A percentile compares a stretch with the other conserved stretches of the same genome.
Evolutionary conservation across 2,329 filamentous ascomycete genomes (phyloP).

Genomic region (Calonectria montana): DNA sequence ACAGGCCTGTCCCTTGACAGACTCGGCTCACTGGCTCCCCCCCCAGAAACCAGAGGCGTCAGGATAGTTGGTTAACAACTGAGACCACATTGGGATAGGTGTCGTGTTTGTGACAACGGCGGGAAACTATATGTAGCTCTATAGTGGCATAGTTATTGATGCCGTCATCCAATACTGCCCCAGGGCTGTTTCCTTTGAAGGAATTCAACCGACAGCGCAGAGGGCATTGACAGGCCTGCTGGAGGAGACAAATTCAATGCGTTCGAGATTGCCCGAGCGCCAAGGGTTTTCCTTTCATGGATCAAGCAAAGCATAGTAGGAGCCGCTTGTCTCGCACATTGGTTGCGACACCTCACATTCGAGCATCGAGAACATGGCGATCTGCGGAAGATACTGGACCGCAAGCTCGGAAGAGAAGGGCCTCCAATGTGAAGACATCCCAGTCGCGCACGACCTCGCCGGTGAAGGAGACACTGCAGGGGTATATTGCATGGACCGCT

Average conservation of each 20-base stretch:
- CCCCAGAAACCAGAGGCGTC: slow-evolving; percentile 12
- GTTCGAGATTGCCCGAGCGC: slow-evolving; percentile 26
- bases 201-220: neutral
- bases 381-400: slow-evolving; percentile 11
- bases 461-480: slow-evolving; percentile 18
- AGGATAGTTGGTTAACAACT: slow-evolving; percentile 23
- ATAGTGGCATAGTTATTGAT: slow-evolving; percentile 28
- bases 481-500: slow-evolving; percentile 6
- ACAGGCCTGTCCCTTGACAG: slow-evolving; percentile 18
- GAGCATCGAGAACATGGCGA: slow-evolving; percentile 15
- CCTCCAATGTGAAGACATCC: slow-evolving; percentile 4
- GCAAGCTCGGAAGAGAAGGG: neutral
- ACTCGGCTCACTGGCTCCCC: slow-evolving; percentile 31
- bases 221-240: neutral
- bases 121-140: slow-evolving; percentile 17
- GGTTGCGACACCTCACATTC: neutral
- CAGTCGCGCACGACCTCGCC: slow-evolving; percentile 16
- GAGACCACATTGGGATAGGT: slow-evolving; percentile 22
- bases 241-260: neutral
- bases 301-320: slow-evolving; percentile 17
- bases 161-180: slow-evolving; percentile 24
- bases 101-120: slow-evolving; percentile 7
- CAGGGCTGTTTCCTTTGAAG: neutral
- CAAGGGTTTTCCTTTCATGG: neutral
- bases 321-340: neutral